Evolutionary conservation across 192 early-diverging fungal species (phyloP).

Genomic region (Linnemannia zychae): DNA sequence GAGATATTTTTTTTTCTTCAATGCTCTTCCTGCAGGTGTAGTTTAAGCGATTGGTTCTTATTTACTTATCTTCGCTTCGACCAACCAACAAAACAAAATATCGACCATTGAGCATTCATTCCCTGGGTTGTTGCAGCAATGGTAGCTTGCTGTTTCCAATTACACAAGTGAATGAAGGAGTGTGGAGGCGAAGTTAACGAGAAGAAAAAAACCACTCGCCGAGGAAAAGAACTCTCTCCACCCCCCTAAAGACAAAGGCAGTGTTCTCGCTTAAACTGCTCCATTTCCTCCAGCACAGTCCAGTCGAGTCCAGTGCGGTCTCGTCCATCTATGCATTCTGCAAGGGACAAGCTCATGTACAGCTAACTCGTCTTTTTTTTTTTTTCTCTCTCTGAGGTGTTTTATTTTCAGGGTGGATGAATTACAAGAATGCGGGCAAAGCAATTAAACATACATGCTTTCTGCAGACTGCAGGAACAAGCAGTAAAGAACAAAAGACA

Average conservation of each 20-base stretch:
- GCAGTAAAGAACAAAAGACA: not conserved
- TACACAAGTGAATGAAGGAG: not conserved
- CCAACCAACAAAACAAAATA: not conserved
- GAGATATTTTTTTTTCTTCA: not conserved
- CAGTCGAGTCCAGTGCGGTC: too few species aligned
- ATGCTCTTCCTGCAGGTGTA: not conserved
- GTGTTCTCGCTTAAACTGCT: not conserved
- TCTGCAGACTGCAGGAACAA: not conserved
- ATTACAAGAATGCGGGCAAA: not conserved
- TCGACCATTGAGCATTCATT: not conserved
- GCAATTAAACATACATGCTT: not conserved
- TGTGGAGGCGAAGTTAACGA: not conserved
- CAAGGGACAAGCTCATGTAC: too few species aligned
- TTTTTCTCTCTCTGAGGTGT: not conserved
- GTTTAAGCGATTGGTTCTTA: constrained; percentile 1
- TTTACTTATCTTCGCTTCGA: not conserved
- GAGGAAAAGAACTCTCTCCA: too few species aligned
- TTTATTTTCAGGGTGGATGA: not conserved
- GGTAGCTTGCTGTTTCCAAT: not conserved
- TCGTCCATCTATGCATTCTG: too few species aligned
- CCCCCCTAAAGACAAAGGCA: not conserved
- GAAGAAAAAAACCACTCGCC: too few species aligned
- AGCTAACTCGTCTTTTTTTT: not conserved
- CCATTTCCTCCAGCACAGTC: not conserved
- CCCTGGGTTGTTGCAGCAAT: not conserved